Evolutionary conservation across 257 asterid genomes (phyloP).

Genomic region (Striga asiatica): DNA sequence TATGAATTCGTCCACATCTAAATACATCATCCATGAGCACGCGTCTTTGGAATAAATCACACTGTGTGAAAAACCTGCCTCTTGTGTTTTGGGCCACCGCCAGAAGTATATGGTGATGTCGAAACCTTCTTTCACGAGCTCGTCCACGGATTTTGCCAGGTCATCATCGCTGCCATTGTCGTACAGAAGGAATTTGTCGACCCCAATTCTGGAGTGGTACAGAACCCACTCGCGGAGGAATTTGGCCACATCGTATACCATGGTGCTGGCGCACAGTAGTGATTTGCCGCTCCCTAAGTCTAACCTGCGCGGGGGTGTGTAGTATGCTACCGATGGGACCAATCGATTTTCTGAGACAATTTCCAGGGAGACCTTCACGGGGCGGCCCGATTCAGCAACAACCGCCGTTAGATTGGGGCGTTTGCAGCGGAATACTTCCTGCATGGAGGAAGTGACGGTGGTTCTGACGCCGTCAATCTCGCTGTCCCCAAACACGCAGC

Average conservation of each 20-base stretch:
- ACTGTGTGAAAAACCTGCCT: constrained; percentile 72
- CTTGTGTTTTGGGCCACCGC: constrained; percentile 91
- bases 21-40: constrained; percentile 69
- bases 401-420: constrained; percentile 27
- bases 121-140: constrained; percentile 36
- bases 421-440: constrained; percentile 80
- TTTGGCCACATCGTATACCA: constrained; percentile 73
- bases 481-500: constrained; percentile 48
- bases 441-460: constrained; percentile 52
- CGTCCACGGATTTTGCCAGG: constrained; percentile 21
- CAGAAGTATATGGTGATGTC: constrained; percentile 42
- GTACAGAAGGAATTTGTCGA: constrained; percentile 59
- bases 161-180: constrained; percentile 80
- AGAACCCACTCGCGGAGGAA: constrained; percentile 61
- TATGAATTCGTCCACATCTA: constrained; percentile 75
- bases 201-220: constrained; percentile 64
- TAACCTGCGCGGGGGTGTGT: constrained; percentile 38
- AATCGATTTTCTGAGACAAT: constrained; percentile 25
- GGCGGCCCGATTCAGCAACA: not conserved
- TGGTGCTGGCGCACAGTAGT: constrained; percentile 67
- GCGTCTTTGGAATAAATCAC: constrained; percentile 36
- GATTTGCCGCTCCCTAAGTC: constrained; percentile 13
- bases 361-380: constrained; percentile 42
- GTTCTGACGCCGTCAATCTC: constrained; percentile 37
- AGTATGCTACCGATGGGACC: constrained; percentile 70